Base-by-base conservation (phyloP, 179 eudicot genomes). In the Vitellaria paradoxa region DNA sequence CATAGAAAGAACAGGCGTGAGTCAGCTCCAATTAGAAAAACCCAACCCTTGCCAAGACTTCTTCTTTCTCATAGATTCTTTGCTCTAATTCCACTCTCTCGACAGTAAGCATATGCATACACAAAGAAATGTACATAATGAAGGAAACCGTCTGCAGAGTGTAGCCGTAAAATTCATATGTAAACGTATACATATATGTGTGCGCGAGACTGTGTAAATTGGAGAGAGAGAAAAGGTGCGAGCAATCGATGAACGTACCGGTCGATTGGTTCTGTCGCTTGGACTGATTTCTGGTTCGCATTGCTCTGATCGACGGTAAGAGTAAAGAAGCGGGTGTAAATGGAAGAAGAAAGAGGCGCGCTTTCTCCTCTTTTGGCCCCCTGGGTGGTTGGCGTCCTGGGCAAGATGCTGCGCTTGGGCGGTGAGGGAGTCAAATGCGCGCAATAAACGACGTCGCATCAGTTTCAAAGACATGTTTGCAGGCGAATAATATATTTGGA, bases 281-380 rank as follows among this genome's bases (percentile, higher is more conserved):
- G 71, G 87, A 66, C 55, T 86, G 85, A 63, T 78, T 80, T 70
- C 89, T 84, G 64, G 89, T 86, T 72, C 82, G 87, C 89, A 86
- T 86, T 49, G 45, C 78, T 65, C 46, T 47, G 75, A 60, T 45
- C 75, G 59, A 40, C 18, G 57, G 7, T 14, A 12, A 46, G 55
- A 57, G 80, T 40, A 11, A 2, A 20, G 2, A 14, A 6, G 55
- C 8, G 59, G 18, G 45, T 5, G 62, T 9, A 56, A 24, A 12
- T 7, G 62, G 14, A 11, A 49, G 37, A 63, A 59, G 52, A 52
- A 20, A 45, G 15, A n/a, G 49, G 12, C 55, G 56, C 56, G 14
- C 56, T 52, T 52, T 52, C 56, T 52, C 15, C 14, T 14, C 15
- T 10, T 52, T 50, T 50, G 55, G 56, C 3, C 56, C 56, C 0